Conservation (phyloP, 331 rosid genomes). For the Pyrus hybrid region DNA sequence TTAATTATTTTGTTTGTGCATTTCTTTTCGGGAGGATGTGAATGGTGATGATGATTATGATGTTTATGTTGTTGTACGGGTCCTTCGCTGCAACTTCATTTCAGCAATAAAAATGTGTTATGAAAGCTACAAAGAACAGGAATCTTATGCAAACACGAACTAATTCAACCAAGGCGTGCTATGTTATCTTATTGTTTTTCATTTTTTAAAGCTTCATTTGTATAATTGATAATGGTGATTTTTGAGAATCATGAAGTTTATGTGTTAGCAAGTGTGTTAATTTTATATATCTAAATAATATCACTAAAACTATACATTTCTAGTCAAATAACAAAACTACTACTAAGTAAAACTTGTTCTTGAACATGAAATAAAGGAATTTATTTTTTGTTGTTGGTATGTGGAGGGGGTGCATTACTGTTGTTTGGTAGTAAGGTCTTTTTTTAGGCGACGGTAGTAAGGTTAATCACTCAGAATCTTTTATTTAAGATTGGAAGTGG, state of each 20-base stretch:
- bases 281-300: neutral
- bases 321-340: too few species aligned
- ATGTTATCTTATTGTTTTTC: neutral
- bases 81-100: neutral
- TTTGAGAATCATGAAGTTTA: neutral
- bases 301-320: neutral
- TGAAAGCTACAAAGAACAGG: neutral
- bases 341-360: too few species aligned
- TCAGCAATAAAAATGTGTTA: slow-evolving; percentile 1
- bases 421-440: neutral
- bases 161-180: neutral
- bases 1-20: slow-evolving; percentile 17
- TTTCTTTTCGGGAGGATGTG: slow-evolving; percentile 24
- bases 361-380: neutral
- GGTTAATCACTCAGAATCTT: slow-evolving; percentile 15
- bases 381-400: neutral
- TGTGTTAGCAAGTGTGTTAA: neutral
- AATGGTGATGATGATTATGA: slow-evolving; percentile 11
- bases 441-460: neutral
- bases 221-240: neutral
- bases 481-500: slow-evolving; percentile 18
- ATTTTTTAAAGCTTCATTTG: neutral
- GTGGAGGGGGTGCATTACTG: neutral
- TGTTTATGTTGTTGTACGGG: slow-evolving; percentile 14
- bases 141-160: slow-evolving; percentile 14